phyloP scores from a whole-genome alignment of 257 asterid genomes.

The Fraxinus pennsylvanica region DNA sequence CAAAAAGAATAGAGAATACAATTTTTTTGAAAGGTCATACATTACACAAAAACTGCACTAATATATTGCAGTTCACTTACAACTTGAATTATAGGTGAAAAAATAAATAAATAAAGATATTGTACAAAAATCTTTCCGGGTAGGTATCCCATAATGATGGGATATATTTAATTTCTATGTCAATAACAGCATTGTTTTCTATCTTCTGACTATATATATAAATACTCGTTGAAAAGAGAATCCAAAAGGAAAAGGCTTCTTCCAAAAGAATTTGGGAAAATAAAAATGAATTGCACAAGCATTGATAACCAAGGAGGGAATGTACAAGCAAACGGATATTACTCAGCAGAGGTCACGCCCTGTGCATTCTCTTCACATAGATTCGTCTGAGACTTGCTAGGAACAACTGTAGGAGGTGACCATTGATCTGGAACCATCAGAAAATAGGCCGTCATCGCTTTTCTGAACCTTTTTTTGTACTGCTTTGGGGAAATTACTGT shows the following conservation, averaged over 20 bases:
- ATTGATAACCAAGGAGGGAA: constrained; percentile 30
- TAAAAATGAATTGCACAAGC: constrained; percentile 25
- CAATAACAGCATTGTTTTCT: no score
- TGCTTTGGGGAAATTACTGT: constrained; percentile 92
- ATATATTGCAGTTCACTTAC: constrained; percentile 17
- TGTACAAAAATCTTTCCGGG: not conserved
- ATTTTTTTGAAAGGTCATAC: no score
- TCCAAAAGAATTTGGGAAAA: constrained; percentile 51
- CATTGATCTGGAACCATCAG: constrained; percentile 97
- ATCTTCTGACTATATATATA: not conserved
- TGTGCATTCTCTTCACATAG: constrained; percentile 21
- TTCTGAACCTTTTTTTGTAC: constrained; percentile 91
- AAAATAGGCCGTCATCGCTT: constrained; percentile 91
- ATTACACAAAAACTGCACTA: constrained; percentile 31
- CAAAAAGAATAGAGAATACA: no score
- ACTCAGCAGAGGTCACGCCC: constrained; percentile 29
- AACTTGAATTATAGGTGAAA: not conserved
- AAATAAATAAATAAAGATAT: not conserved
- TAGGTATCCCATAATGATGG: not conserved
- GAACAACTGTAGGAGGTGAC: constrained; percentile 62
- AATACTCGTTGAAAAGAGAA: constrained; percentile 27
- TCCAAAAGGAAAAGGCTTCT: constrained; percentile 25
- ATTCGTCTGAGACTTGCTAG: constrained; percentile 67
- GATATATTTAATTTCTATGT: not conserved
- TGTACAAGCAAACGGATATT: constrained; percentile 33